phyloP scores from a whole-genome alignment of 2,329 filamentous ascomycete species.

The Pseudodiploospora longispora region DNA sequence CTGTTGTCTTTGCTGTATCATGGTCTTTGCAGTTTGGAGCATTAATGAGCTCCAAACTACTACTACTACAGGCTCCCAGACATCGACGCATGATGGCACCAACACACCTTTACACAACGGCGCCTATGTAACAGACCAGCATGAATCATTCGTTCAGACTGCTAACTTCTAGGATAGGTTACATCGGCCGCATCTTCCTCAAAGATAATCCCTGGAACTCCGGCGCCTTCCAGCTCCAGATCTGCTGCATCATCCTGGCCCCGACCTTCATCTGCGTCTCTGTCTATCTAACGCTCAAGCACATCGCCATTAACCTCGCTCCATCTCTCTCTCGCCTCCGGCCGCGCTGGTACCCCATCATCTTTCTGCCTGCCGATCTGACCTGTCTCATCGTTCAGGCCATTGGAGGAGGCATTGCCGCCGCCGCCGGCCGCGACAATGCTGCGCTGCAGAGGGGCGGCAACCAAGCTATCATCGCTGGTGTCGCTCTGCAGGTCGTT shows the following conservation, averaged over 20 bases:
- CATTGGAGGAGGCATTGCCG: conserved; percentile 48
- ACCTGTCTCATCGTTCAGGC: conserved; percentile 52
- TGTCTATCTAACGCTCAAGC: conserved; percentile 58
- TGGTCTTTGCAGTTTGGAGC: no score
- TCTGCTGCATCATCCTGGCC: conserved; percentile 51
- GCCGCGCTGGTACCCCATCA: conserved; percentile 43
- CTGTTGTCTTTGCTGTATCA: no score
- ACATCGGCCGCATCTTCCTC: conserved; percentile 43
- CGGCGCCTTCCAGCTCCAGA: conserved; percentile 48
- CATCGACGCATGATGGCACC: no score
- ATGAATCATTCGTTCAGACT: no score
- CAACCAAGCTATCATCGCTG: conserved; percentile 46
- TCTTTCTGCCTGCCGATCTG: conserved; percentile 53
- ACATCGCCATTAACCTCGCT: conserved; percentile 42
- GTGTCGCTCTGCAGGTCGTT: conserved; percentile 45
- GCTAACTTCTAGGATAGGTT: conserved; percentile 29
- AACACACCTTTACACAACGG: no score
- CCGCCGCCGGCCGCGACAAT: conserved; percentile 34
- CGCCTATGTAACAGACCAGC: no score
- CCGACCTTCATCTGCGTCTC: conserved; percentile 53
- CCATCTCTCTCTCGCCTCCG: conserved; percentile 42
- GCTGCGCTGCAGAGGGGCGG: conserved; percentile 32
- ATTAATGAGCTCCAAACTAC: no score
- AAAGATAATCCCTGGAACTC: conserved; percentile 46
- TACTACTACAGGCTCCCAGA: no score